These are phyloP conservation scores for Aphanoascus verrucosus DNA, from an alignment of 2,329 filamentous ascomycete genomes.

Conservation along the genomic window DNA sequence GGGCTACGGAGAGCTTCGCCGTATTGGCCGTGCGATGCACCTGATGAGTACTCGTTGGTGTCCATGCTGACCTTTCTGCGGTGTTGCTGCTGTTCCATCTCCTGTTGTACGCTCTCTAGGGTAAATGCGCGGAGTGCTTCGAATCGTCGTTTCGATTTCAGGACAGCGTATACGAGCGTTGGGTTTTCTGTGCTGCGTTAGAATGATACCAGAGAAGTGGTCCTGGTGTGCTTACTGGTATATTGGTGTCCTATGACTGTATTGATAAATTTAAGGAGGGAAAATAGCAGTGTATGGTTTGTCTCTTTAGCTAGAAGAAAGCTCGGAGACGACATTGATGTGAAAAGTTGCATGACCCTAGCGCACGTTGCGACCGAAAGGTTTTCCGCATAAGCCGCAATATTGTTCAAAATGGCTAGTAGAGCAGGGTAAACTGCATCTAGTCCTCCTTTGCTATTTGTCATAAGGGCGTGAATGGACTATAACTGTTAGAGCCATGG, in stretches of 20 bases:
- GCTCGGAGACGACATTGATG: slow-evolving; percentile 83
- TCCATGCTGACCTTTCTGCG: slow-evolving; percentile 51
- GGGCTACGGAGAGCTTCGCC: slow-evolving; percentile 19
- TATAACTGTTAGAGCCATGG: slow-evolving; percentile 32
- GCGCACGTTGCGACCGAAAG: slow-evolving; percentile 64
- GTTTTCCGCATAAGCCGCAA: slow-evolving; percentile 71
- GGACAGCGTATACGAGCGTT: slow-evolving; percentile 65
- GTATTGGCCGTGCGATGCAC: slow-evolving; percentile 23
- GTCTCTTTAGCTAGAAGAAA: slow-evolving; percentile 87
- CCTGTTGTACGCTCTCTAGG: slow-evolving; percentile 80
- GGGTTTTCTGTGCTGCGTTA: slow-evolving; percentile 54
- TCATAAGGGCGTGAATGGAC: slow-evolving; percentile 88
- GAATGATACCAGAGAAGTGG: slow-evolving; percentile 5
- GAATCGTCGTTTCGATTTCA: slow-evolving; percentile 72
- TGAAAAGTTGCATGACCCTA: slow-evolving; percentile 77
- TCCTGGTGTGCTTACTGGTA: slow-evolving; percentile 45
- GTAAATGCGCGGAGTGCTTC: slow-evolving; percentile 80
- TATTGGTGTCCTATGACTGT: slow-evolving; percentile 84
- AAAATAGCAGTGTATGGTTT: slow-evolving; percentile 71
- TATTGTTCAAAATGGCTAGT: slow-evolving; percentile 85
- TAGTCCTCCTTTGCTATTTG: slow-evolving; percentile 77
- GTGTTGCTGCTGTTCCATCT: slow-evolving; percentile 70
- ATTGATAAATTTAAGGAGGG: slow-evolving; percentile 79
- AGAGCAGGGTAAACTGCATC: slow-evolving; percentile 87
- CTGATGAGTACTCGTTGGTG: slow-evolving; percentile 26